Evolutionary conservation across 768 basidiomycete species (phyloP).

Genomic region (Xanthoconium purpureum): DNA sequence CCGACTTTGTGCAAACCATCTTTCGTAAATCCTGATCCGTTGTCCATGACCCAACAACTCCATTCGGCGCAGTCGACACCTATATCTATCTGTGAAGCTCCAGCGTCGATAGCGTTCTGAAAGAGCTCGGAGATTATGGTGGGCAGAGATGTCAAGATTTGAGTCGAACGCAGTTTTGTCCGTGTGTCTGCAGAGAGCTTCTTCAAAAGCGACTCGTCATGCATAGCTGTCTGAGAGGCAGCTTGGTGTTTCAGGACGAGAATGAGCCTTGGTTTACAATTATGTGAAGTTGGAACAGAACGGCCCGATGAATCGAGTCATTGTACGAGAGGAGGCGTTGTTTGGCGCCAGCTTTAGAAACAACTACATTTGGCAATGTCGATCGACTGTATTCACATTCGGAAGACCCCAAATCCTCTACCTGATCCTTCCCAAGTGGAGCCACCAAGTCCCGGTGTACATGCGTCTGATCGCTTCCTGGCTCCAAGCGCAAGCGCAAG

Average conservation of each 20-base stretch:
- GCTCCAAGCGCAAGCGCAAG: slow-evolving; percentile 81
- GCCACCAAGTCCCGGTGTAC: not conserved
- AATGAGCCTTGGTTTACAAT: no score
- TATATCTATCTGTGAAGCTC: slow-evolving; percentile 63
- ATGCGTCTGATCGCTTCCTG: slow-evolving; percentile 34
- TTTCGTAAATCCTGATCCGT: slow-evolving; percentile 74
- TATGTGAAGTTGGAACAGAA: not conserved
- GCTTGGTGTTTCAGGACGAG: not conserved
- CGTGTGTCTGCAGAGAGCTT: slow-evolving; percentile 62
- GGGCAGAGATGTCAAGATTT: slow-evolving; percentile 78
- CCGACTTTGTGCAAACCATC: slow-evolving; percentile 56
- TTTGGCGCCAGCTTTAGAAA: slow-evolving; percentile 22
- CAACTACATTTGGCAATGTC: slow-evolving; percentile 26
- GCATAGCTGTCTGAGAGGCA: slow-evolving; percentile 11
- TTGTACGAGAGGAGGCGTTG: not conserved
- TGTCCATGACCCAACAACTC: slow-evolving; percentile 82
- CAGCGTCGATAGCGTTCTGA: slow-evolving; percentile 88
- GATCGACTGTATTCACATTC: slow-evolving; percentile 58
- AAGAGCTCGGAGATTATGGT: slow-evolving; percentile 81
- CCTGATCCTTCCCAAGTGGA: slow-evolving; percentile 67
- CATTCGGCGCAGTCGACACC: slow-evolving; percentile 74
- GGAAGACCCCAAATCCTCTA: slow-evolving; percentile 84
- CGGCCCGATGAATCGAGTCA: no score
- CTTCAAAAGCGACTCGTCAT: slow-evolving; percentile 17
- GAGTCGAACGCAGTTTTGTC: slow-evolving; percentile 72